Percentiles rank a stretch among this genome's conserved stretches.
Evolutionary conservation across 2,329 filamentous ascomycete species (phyloP).

Genomic region (Aspergillus sergii): DNA sequence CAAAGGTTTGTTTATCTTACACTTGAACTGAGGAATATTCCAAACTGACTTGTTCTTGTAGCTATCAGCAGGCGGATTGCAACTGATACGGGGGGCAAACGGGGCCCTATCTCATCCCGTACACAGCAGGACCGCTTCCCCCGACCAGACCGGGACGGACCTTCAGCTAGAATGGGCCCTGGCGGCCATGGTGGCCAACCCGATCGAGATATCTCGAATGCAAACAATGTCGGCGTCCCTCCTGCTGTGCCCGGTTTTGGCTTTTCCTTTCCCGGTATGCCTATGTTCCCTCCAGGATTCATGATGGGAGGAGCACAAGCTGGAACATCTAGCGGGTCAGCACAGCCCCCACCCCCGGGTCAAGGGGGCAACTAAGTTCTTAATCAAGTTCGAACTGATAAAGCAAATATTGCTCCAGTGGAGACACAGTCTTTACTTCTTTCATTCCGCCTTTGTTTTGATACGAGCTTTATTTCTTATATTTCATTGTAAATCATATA

Average conservation of each 20-base stretch:
- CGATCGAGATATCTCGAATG: constrained; percentile 40
- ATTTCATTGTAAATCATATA: constrained; percentile 15
- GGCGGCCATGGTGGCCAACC: constrained; percentile 30
- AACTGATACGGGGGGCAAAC: constrained; percentile 53
- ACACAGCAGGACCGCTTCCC: constrained; percentile 35
- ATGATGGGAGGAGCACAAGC: constrained; percentile 45
- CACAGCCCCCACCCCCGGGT: constrained; percentile 43
- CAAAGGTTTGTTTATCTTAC: constrained; percentile 61
- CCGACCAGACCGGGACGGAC: constrained; percentile 39
- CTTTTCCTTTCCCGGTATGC: constrained; percentile 54
- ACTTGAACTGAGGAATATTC: background rate
- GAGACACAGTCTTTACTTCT: constrained; percentile 1
- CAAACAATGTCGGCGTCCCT: constrained; percentile 53
- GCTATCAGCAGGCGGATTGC: constrained; percentile 56
- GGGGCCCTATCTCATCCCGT: constrained; percentile 51
- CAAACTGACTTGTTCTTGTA: constrained; percentile 26
- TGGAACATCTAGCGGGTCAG: constrained; percentile 28
- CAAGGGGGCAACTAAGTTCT: constrained; percentile 29
- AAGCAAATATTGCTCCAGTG: constrained; percentile 1
- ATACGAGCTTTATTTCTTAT: constrained; percentile 20
- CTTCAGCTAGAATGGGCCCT: constrained; percentile 24
- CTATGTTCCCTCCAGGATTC: constrained; percentile 52
- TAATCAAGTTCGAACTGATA: constrained; percentile 3
- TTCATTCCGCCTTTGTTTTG: constrained; percentile 22
- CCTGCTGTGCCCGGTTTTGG: constrained; percentile 59